Evolutionary conservation across 2,329 filamentous ascomycete species (phyloP).

Genomic region (Fusarium succisae): DNA sequence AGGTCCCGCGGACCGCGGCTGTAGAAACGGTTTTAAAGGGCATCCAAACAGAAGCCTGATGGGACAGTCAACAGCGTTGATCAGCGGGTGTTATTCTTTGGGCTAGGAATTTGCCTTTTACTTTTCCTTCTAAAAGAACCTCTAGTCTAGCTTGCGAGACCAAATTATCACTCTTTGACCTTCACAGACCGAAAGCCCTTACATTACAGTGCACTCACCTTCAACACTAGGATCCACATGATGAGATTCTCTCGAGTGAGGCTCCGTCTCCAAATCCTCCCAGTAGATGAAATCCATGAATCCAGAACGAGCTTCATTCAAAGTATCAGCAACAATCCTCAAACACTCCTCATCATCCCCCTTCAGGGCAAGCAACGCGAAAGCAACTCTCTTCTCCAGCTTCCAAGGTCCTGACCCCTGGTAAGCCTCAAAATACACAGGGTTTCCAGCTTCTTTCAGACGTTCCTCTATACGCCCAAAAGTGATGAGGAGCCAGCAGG

Average conservation of each 20-base stretch:
- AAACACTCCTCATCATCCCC: slow-evolving; percentile 16
- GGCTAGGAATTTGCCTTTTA: not conserved
- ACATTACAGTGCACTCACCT: not conserved
- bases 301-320: not conserved
- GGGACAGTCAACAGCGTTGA: not conserved
- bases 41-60: not conserved
- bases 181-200: accelerated
- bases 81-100: not conserved
- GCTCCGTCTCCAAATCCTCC: slow-evolving; percentile 3
- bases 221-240: not conserved
- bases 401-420: not conserved
- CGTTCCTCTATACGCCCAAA: slow-evolving; percentile 44
- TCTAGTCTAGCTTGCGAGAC: not conserved
- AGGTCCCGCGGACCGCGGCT: accelerated
- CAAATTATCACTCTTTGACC: not conserved
- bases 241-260: not conserved
- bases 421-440: not conserved
- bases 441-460: slow-evolving; percentile 41
- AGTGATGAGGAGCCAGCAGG: slow-evolving; percentile 30
- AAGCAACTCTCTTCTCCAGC: not conserved
- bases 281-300: slow-evolving; percentile 29
- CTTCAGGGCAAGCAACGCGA: slow-evolving; percentile 5
- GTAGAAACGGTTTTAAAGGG: accelerated
- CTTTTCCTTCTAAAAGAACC: not conserved
- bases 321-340: not conserved